These are phyloP conservation scores for Neolentinus lepideus DNA, from an alignment of 1,284 basidiomycete species.

Conservation along the genomic window DNA sequence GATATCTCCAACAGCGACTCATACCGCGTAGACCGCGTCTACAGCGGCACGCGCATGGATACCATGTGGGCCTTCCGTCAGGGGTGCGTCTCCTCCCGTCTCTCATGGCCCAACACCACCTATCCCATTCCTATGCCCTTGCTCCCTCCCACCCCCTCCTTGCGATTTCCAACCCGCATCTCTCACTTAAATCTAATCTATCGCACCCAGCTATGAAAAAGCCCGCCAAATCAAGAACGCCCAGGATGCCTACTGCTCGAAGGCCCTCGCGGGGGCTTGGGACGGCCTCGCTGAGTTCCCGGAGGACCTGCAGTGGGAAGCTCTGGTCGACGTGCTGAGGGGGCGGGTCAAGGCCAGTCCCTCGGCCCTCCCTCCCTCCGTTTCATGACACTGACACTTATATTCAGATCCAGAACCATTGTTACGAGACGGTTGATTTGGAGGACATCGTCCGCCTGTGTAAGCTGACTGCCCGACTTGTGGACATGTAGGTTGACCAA, in stretches of 20 bases:
- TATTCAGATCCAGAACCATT: conserved; percentile 48
- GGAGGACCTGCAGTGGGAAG: conserved; percentile 72
- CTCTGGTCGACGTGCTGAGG: conserved; percentile 72
- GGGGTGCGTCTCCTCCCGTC: too few species aligned
- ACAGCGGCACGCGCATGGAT: conserved; percentile 35
- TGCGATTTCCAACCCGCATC: too few species aligned
- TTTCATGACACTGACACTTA: too few species aligned
- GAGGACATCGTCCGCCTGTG: conserved; percentile 60
- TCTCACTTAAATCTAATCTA: too few species aligned
- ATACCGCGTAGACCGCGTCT: conserved; percentile 14
- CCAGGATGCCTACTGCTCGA: conserved; percentile 64
- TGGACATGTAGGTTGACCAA: conserved; percentile 10
- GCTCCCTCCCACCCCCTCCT: too few species aligned
- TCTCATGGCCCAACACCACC: too few species aligned
- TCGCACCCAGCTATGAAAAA: too few species aligned
- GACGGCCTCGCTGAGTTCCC: conserved; percentile 57
- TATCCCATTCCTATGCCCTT: too few species aligned
- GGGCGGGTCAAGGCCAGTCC: conserved; percentile 52
- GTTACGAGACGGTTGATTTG: conserved; percentile 77
- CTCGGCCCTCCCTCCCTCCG: too few species aligned
- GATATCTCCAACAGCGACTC: neutral
- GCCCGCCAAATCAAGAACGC: conserved; percentile 56
- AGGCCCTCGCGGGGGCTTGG: conserved; percentile 46
- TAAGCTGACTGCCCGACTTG: conserved; percentile 3
- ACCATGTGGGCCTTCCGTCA: conserved; percentile 35